phyloP scores from a whole-genome alignment of 805 yeast species.

The Monosporozyma servazzii region DNA sequence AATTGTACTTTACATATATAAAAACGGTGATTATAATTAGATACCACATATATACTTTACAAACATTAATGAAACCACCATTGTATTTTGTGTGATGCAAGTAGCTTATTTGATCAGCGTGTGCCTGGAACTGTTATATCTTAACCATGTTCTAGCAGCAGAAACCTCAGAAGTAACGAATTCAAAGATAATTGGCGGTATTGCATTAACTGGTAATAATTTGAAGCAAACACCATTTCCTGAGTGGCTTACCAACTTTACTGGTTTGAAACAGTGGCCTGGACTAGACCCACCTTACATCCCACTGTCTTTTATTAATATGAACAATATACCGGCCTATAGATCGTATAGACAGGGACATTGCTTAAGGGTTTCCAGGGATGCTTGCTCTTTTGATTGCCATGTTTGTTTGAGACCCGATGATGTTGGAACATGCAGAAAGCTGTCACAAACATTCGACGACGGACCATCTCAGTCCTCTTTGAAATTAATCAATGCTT shows the following conservation, averaged over 20 bases:
- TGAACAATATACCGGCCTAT: conserved; percentile 41
- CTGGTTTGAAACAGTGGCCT: conserved; percentile 78
- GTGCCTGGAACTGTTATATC: neutral
- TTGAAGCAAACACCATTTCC: conserved; percentile 50
- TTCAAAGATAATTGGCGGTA: conserved; percentile 3
- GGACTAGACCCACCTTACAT: conserved; percentile 81
- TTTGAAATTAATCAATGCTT: conserved; percentile 42
- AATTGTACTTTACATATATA: neutral
- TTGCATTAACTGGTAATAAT: conserved; percentile 7
- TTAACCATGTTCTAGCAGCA: neutral
- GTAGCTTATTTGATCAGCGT: neutral
- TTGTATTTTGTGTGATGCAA: neutral
- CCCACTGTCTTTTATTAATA: conserved; percentile 62
- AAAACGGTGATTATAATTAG: neutral
- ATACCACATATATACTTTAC: too few species aligned
- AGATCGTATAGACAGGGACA: conserved; percentile 45
- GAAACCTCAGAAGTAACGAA: neutral
- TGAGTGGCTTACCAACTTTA: conserved; percentile 63
- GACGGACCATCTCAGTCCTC: conserved; percentile 88
- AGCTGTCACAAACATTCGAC: conserved; percentile 81
- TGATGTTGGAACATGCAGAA: conserved; percentile 68
- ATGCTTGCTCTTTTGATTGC: conserved; percentile 79
- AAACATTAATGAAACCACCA: neutral
- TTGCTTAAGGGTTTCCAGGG: conserved; percentile 44
- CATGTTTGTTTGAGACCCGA: conserved; percentile 64